phyloP scores from a whole-genome alignment of 108 stramenopile species.

The Cyclotella atomus region DNA sequence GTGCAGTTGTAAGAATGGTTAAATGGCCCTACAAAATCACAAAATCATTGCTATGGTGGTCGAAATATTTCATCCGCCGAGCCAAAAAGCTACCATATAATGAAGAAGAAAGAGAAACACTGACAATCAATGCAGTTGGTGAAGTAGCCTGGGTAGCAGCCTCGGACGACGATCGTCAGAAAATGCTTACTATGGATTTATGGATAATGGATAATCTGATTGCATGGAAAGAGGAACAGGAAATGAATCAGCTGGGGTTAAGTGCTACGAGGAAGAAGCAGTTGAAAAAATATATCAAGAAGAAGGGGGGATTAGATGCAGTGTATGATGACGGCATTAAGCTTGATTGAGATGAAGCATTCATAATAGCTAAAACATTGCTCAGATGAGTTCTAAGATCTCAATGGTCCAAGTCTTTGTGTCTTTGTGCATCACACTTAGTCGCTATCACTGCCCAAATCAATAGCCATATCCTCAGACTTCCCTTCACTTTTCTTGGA shows the following conservation, averaged over 20 bases:
- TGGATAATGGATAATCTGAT: conserved; percentile 76
- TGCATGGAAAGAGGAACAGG: conserved; percentile 82
- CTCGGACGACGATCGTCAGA: conserved; percentile 68
- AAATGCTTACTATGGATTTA: conserved; percentile 72
- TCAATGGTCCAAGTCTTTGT: too few relatives aligned
- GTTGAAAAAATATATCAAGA: conserved; percentile 8
- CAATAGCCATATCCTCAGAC: conserved; percentile 11
- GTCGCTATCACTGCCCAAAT: conserved; percentile 21
- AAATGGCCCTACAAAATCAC: conserved; percentile 64
- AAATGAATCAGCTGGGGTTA: conserved; percentile 61
- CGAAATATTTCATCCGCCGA: conserved; percentile 62
- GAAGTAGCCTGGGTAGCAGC: conserved; percentile 73
- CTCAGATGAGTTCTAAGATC: too few relatives aligned
- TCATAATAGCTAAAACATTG: too few relatives aligned
- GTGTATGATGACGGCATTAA: conserved; percentile 1
- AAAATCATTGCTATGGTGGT: conserved; percentile 59
- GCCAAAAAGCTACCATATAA: conserved; percentile 60
- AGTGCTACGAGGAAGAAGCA: conserved; percentile 66
- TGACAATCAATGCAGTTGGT: conserved; percentile 85
- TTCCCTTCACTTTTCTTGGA: background rate
- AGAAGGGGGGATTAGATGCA: background rate
- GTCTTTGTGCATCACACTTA: too few relatives aligned
- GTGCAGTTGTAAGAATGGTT: conserved; percentile 56
- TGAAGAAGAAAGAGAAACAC: conserved; percentile 72
- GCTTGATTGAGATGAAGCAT: too few relatives aligned